Evolutionary conservation across 345 rosid genomes (phyloP), one percentile per base, ranked within the genome.

Genomic region (Cardiospermum halicacabum): DNA sequence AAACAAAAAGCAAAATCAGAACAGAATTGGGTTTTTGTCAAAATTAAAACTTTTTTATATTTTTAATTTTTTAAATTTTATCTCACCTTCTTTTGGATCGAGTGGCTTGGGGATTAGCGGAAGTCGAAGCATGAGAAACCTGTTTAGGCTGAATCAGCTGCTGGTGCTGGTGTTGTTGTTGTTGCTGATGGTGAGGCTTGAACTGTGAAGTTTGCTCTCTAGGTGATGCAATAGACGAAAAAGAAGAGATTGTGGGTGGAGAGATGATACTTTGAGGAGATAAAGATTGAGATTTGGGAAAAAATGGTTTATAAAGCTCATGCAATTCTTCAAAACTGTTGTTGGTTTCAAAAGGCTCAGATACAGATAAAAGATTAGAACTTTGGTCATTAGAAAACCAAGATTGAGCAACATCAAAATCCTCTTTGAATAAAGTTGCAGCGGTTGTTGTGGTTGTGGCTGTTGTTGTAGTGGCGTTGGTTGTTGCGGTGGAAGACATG

Each of bases 61-160:
- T 13, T 11, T 3, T 7, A 18, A 26, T 8, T n/a, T n/a, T n/a
- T n/a, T n/a, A n/a, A n/a, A n/a, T n/a, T n/a, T n/a, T n/a, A n/a
- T n/a, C n/a, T n/a, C n/a, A 91, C 99, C 96, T 89, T 86, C 89
- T 85, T 78, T 91, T 95, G 66, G 99, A 84, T 77, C 96, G 78
- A 72, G 87, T 75, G 48, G 77, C 32, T 21, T 64, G 84, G 71
- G 92, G 76, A 72, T 62, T 76, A 30, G 82, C 65, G 64, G 85
- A 26, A 13, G 60, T 11, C 30, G 67, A 19, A 28, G 70, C 67
- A 24, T 31, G 77, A 51, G 71, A 61, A 40, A 42, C 75, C 67
- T 61, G 77, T 65, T 64, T 75, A 37, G 68, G 76, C 78, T 69
- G n/a, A n/a, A n/a, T n/a, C n/a, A n/a, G n/a, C n/a, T n/a, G n/a